phyloP scores from a whole-genome alignment of 371 early-diverging fungal genomes.

The Zopfochytrium polystomum region DNA sequence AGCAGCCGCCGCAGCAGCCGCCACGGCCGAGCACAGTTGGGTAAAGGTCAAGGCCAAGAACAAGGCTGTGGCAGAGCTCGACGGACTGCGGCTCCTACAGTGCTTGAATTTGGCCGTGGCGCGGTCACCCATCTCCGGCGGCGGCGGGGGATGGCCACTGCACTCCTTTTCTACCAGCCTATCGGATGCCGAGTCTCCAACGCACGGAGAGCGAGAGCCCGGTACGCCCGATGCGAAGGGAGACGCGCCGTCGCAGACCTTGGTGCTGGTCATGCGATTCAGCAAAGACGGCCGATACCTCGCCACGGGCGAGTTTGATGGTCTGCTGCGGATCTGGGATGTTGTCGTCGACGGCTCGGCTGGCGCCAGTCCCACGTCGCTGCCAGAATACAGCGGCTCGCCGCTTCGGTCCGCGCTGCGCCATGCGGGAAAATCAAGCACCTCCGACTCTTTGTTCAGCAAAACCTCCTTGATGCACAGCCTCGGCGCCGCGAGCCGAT shows the following conservation, averaged over 20 bases:
- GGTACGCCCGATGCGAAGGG: neutral
- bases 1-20: too few relatives aligned
- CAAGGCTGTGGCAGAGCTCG: slow-evolving; percentile 6
- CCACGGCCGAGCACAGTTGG: too few relatives aligned
- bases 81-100: slow-evolving; percentile 9
- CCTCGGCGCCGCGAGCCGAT: neutral
- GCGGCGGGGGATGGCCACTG: neutral
- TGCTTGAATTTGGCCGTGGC: neutral
- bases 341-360: slow-evolving; percentile 28
- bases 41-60: slow-evolving; percentile 15
- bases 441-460: neutral
- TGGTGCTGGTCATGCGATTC: slow-evolving; percentile 59
- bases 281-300: slow-evolving; percentile 75
- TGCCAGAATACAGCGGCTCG: neutral
- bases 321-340: slow-evolving; percentile 70
- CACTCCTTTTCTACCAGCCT: too few relatives aligned
- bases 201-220: neutral
- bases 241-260: slow-evolving; percentile 21
- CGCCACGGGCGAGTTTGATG: slow-evolving; percentile 75
- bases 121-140: neutral
- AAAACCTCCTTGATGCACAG: slow-evolving; percentile 3
- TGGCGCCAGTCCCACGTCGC: neutral
- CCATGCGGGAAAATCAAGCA: slow-evolving; percentile 5
- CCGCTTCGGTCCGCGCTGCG: slow-evolving; percentile 1
- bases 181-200: neutral